phyloP scores from a whole-genome alignment of 768 basidiomycete genomes.

The Hydnomerulius pinastri region DNA sequence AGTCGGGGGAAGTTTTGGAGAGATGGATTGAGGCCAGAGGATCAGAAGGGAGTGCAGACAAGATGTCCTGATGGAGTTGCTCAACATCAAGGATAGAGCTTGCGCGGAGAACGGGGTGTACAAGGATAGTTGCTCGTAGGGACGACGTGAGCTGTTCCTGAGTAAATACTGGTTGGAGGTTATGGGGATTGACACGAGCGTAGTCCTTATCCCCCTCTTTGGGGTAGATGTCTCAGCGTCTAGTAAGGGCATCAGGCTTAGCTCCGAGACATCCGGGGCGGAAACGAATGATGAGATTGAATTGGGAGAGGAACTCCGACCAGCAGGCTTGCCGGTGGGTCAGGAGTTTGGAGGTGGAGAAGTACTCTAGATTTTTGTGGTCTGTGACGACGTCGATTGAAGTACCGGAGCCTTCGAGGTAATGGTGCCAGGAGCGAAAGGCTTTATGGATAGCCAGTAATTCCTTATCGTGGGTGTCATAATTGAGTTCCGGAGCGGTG shows the following conservation, averaged over 20 bases:
- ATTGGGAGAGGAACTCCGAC: slow-evolving; percentile 6
- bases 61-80: slow-evolving; percentile 20
- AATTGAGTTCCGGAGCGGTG: too few relatives aligned
- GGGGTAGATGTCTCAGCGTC: slow-evolving; percentile 17
- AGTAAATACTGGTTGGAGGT: too few relatives aligned
- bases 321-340: too few relatives aligned
- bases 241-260: not conserved
- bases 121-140: too few relatives aligned
- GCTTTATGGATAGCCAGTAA: too few relatives aligned
- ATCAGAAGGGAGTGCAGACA: not conserved
- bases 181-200: too few relatives aligned
- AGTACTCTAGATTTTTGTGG: slow-evolving; percentile 37
- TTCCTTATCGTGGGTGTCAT: too few relatives aligned
- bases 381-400: slow-evolving; percentile 29
- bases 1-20: not conserved
- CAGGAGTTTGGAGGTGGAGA: slow-evolving; percentile 16
- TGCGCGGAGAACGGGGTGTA: too few relatives aligned
- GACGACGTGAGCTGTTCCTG: too few relatives aligned
- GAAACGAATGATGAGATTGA: not conserved
- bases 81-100: too few relatives aligned
- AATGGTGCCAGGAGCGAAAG: too few relatives aligned
- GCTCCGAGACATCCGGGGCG: slow-evolving; percentile 16
- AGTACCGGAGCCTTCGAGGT: slow-evolving; percentile 19
- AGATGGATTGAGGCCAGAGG: not conserved
- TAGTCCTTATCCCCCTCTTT: too few relatives aligned